phyloP scores from a whole-genome alignment of 306 rosid genomes.

The Acacia acuminata region DNA sequence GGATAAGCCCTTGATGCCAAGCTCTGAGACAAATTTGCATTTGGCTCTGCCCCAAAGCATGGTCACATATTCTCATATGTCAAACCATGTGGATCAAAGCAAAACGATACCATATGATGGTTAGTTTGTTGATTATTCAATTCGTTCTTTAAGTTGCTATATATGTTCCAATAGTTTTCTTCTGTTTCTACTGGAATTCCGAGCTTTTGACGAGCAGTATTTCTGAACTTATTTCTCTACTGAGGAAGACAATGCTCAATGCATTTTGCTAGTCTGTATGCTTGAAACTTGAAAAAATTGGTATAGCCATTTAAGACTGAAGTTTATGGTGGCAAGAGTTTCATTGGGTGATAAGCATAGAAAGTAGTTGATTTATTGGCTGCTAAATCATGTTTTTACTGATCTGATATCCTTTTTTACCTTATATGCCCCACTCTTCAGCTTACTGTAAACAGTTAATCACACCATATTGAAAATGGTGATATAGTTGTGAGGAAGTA shows the following conservation, averaged over 20 bases:
- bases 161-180: neutral
- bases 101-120: conserved; percentile 67
- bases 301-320: neutral
- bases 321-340: neutral
- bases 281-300: neutral
- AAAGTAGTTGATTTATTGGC: neutral
- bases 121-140: conserved; percentile 37
- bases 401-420: neutral
- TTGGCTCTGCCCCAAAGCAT: conserved; percentile 51
- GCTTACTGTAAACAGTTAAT: neutral
- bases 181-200: neutral
- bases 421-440: neutral
- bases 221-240: neutral
- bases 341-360: neutral
- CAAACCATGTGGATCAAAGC: conserved; percentile 51
- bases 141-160: neutral
- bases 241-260: neutral
- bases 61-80: conserved; percentile 59
- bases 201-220: neutral
- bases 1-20: conserved; percentile 83
- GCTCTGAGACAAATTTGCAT: conserved; percentile 57
- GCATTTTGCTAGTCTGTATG: neutral
- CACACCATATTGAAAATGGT: neutral
- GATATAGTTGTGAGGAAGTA: neutral
- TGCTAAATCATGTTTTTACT: neutral